These are phyloP conservation scores for Paecilomyces variotii DNA, from an alignment of 2,329 filamentous ascomycete genomes.

Conservation along the genomic window DNA sequence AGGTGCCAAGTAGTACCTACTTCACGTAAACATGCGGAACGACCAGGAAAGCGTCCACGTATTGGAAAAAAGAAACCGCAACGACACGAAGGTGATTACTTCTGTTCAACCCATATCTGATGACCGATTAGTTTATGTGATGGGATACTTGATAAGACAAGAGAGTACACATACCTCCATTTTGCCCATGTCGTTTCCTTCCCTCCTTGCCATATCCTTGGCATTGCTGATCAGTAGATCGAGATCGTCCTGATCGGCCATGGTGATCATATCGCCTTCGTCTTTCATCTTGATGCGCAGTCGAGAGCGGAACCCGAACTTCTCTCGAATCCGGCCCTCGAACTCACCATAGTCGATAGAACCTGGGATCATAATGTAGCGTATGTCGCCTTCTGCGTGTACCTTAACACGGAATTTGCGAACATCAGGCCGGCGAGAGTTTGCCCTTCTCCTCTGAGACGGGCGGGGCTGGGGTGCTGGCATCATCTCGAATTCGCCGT, in stretches of 20 bases:
- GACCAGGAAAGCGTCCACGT: background rate
- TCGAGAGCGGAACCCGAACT: constrained; percentile 62
- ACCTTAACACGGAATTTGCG: constrained; percentile 85
- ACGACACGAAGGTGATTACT: background rate
- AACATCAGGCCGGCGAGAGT: constrained; percentile 51
- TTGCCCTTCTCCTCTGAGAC: constrained; percentile 17
- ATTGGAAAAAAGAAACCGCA: background rate
- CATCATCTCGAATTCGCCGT: constrained; percentile 74
- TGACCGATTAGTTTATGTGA: background rate
- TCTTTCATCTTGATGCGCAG: constrained; percentile 87
- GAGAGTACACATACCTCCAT: constrained; percentile 72
- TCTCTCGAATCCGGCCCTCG: constrained; percentile 70
- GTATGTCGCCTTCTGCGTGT: constrained; percentile 73
- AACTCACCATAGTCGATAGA: constrained; percentile 70
- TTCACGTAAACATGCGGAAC: background rate
- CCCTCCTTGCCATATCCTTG: constrained; percentile 60
- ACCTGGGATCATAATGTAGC: constrained; percentile 79
- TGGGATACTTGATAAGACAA: background rate
- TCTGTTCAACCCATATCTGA: constrained; percentile 15
- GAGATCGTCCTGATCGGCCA: constrained; percentile 93
- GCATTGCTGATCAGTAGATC: constrained; percentile 73
- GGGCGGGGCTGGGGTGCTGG: constrained; percentile 40
- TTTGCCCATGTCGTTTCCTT: constrained; percentile 77
- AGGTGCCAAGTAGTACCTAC: constrained; percentile 2
- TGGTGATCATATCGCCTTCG: constrained; percentile 86